A percentile compares a stretch with the other conserved stretches of the same genome.
Evolutionary conservation across 1,139 yeast genomes (phyloP).

Genomic region (Taiozyma sp.): DNA sequence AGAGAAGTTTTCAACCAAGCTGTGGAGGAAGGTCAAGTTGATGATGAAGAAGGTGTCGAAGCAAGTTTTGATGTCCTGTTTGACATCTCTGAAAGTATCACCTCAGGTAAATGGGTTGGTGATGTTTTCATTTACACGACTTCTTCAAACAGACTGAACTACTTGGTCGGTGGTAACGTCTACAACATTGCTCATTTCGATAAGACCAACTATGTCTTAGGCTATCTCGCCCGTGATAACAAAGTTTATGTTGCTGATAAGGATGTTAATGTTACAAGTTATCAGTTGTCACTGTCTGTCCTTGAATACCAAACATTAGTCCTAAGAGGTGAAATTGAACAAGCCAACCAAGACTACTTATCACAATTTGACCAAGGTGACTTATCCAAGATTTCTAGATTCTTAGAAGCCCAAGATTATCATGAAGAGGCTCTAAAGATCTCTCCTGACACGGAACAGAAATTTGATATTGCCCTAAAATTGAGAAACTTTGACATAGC

Average conservation of each 20-base stretch:
- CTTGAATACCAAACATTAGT: constrained; percentile 95
- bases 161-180: constrained; percentile 90
- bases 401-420: constrained; percentile 89
- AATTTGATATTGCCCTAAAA: constrained; percentile 74
- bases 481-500: constrained; percentile 72
- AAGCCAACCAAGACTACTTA: constrained; percentile 60
- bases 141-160: constrained; percentile 80
- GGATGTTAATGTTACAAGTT: constrained; percentile 78
- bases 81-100: constrained; percentile 76
- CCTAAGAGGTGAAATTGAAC: constrained; percentile 86
- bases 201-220: constrained; percentile 79
- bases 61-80: constrained; percentile 79
- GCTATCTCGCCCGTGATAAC: constrained; percentile 87
- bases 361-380: constrained; percentile 63
- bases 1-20: constrained; percentile 66
- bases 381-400: constrained; percentile 78
- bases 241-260: constrained; percentile 89
- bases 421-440: constrained; percentile 76
- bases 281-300: constrained; percentile 78
- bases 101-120: constrained; percentile 94
- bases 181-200: constrained; percentile 93
- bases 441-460: constrained; percentile 82
- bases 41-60: constrained; percentile 85
- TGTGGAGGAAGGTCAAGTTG: constrained; percentile 50
- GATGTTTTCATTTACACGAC: constrained; percentile 94